Conservation (phyloP, 768 basidiomycete species). For the Phlegmacium glaucopus region DNA sequence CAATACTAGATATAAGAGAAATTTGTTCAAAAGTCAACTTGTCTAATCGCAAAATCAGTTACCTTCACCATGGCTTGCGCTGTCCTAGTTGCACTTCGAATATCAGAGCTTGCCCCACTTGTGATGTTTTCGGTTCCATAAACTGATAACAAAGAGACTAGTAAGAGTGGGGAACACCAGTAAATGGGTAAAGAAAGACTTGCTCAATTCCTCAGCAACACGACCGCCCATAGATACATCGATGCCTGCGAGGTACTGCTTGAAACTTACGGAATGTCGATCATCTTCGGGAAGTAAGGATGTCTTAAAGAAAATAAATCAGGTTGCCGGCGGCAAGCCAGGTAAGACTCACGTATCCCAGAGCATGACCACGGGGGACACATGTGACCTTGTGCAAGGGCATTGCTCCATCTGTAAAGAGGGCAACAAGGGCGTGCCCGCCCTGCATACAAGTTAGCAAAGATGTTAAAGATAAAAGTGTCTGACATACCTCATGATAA, state of each 20-base stretch:
- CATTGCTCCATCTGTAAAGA: conserved; percentile 94
- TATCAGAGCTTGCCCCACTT: conserved; percentile 89
- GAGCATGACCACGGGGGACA: conserved; percentile 90
- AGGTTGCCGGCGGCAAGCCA: conserved; percentile 3
- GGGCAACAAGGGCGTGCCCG: conserved; percentile 90
- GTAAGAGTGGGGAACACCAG: conserved; percentile 14
- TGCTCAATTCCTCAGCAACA: conserved; percentile 89
- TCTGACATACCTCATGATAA: conserved; percentile 79
- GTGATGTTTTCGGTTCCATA: conserved; percentile 87
- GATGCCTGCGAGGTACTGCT: conserved; percentile 76
- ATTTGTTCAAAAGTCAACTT: conserved; percentile 4
- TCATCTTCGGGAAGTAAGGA: conserved; percentile 77
- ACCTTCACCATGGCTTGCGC: conserved; percentile 91
- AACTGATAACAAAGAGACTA: conserved; percentile 42
- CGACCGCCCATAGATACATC: conserved; percentile 95
- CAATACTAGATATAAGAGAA: conserved; percentile 45
- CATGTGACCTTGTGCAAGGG: conserved; percentile 98
- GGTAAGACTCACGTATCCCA: conserved; percentile 67
- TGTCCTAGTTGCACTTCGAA: conserved; percentile 72
- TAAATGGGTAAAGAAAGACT: conserved; percentile 20
- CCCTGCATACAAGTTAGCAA: conserved; percentile 44
- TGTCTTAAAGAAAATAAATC: conserved; percentile 45
- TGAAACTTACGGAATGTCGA: conserved; percentile 64
- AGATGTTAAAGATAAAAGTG: conserved; percentile 10
- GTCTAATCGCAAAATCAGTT: conserved; percentile 20